These are phyloP conservation scores for Leccinum incarnatum DNA, from an alignment of 768 basidiomycete species.

Conservation along the genomic window DNA sequence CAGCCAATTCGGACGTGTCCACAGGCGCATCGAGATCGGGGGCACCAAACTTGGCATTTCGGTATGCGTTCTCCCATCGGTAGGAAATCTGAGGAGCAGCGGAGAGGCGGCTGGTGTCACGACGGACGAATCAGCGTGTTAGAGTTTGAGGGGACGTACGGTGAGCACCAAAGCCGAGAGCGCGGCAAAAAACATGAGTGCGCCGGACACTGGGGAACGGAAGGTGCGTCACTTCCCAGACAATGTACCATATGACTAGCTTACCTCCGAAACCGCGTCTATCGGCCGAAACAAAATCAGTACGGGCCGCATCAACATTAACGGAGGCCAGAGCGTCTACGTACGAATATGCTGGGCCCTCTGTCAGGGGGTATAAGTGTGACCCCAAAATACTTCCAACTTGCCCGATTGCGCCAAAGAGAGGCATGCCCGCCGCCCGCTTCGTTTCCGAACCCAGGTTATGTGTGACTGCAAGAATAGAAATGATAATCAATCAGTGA, in stretches of 20 bases:
- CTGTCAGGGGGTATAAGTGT: conserved; percentile 40
- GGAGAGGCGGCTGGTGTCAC: background rate
- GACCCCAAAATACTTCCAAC: conserved; percentile 40
- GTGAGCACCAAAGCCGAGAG: conserved; percentile 18
- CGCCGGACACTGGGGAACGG: background rate
- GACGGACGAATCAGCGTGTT: background rate
- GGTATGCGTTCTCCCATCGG: conserved; percentile 54
- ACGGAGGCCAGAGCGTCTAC: background rate
- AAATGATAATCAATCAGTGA: background rate
- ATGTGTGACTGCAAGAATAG: conserved; percentile 33
- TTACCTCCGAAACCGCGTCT: conserved; percentile 23
- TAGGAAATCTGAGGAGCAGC: conserved; percentile 50
- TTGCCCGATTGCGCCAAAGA: conserved; percentile 44
- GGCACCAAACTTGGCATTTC: conserved; percentile 53
- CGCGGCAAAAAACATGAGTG: conserved; percentile 25
- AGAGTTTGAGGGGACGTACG: conserved; percentile 9
- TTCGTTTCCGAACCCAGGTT: conserved; percentile 48
- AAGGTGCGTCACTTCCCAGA: background rate
- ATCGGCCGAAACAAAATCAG: background rate
- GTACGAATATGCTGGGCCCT: conserved; percentile 40
- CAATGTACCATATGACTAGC: background rate
- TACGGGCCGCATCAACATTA: background rate
- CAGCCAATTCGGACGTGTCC: conserved; percentile 63
- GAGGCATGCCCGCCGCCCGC: conserved; percentile 40
- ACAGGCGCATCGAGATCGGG: conserved; percentile 47